Base-by-base conservation (phyloP, 2,329 filamentous ascomycete genomes). In the Emericellopsis atlantica region DNA sequence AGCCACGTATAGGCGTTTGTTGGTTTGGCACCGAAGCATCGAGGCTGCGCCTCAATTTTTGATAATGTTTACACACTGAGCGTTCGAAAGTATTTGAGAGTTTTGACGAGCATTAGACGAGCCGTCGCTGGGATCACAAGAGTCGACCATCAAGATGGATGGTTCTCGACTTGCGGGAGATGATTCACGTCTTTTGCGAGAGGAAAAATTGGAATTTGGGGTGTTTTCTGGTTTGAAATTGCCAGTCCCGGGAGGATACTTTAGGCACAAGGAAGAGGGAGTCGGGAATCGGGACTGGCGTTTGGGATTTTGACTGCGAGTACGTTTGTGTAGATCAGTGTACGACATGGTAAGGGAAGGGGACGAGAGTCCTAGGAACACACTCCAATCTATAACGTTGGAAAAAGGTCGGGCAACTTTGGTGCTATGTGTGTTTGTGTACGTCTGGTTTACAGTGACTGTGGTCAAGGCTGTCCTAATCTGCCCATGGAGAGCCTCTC, bases 11-110 rank as follows among this genome's bases (percentile, higher is more conserved):
- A 40, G 42, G 42, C 42, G 42, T 43, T 43, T 29, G 33, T 33
- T 39, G 31, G n/a, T 21, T 43, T 39, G 24, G 18, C 12, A 16
- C 12, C 12, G 14, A 35, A 38, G 31, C 36, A 37, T 26, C 7
- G 36, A 26, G 26, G 16, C 26, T 22, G 21, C 29, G 26, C 16
- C 18, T 29, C n/a, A 11, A 22, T 36, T 41, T 40, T 41, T 41
- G 40, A 40, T 39, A 43, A 41, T 43, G 40, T 43, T 39, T 44
- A 43, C 37, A 47, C 45, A 39, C 26, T 29, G 26, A 29, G 26
- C 26, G 26, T 29, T 29, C 9, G 8, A 29, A 9, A 29, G 12
- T 29, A 29, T 9, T 29, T 29, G 26, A 29, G 12, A 29, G 26
- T 29, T 29, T 29, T 29, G 26, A 12, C 26, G 26, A 29, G 26